Percentiles rank a stretch among this genome's conserved stretches.
phyloP scores from a whole-genome alignment of 352 stramenopile species.

The Pythium rishiriense region DNA sequence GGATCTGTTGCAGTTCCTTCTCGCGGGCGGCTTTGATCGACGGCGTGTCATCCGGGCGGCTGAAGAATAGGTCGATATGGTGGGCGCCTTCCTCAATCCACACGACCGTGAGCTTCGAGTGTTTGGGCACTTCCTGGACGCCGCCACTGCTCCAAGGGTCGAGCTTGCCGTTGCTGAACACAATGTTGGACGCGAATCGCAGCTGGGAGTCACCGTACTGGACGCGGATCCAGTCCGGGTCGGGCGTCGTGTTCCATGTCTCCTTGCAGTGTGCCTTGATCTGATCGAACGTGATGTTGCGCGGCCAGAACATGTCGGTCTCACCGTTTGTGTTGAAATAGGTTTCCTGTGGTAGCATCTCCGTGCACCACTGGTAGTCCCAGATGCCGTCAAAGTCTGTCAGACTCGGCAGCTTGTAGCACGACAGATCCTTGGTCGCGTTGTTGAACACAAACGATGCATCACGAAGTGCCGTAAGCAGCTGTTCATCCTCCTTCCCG shows the following conservation, averaged over 20 bases:
- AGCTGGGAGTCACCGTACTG: slow-evolving; percentile 72
- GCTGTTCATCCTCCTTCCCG: slow-evolving; percentile 29
- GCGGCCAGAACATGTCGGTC: slow-evolving; percentile 92
- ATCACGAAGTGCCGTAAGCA: slow-evolving; percentile 55
- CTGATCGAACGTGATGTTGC: slow-evolving; percentile 57
- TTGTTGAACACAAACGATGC: slow-evolving; percentile 91
- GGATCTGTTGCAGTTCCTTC: slow-evolving; percentile 79
- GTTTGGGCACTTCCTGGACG: slow-evolving; percentile 60
- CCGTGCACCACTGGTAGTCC: slow-evolving; percentile 92
- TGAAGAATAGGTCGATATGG: slow-evolving; percentile 94
- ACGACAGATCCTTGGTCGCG: slow-evolving; percentile 66
- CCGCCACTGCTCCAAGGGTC: slow-evolving; percentile 93
- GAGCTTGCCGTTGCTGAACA: slow-evolving; percentile 94
- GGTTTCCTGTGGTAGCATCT: slow-evolving; percentile 90
- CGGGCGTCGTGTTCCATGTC: slow-evolving; percentile 63
- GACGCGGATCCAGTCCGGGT: slow-evolving; percentile 75
- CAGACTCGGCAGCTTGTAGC: slow-evolving; percentile 69
- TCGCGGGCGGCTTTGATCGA: slow-evolving; percentile 74
- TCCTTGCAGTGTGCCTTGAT: slow-evolving; percentile 64
- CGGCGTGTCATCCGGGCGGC: slow-evolving; percentile 76
- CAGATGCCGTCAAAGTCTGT: slow-evolving; percentile 87
- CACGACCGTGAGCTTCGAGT: slow-evolving; percentile 63
- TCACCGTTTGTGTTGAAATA: slow-evolving; percentile 88
- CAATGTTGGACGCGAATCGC: slow-evolving; percentile 88
- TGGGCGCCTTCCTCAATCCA: slow-evolving; percentile 82